Evolutionary conservation across 1,284 basidiomycete species (phyloP).

Genomic region (Irpex sp.): DNA sequence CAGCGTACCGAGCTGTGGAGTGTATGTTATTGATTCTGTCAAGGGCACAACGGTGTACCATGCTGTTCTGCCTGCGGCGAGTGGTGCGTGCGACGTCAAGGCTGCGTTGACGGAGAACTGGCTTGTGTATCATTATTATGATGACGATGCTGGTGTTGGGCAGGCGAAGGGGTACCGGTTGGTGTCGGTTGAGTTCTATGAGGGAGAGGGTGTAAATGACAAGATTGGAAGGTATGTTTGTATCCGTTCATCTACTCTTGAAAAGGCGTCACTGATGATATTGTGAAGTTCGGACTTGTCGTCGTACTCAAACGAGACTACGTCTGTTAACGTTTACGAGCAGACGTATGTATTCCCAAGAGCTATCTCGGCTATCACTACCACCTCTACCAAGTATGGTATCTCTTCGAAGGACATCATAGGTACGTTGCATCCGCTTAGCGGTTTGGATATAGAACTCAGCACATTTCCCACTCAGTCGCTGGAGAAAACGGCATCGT

Average conservation of each 20-base stretch:
- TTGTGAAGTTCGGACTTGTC: slow-evolving; percentile 65
- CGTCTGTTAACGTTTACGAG: slow-evolving; percentile 56
- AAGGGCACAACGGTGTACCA: slow-evolving; percentile 79
- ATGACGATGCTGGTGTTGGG: slow-evolving; percentile 48
- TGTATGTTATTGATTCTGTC: slow-evolving; percentile 77
- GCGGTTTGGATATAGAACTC: neutral
- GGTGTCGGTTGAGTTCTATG: slow-evolving; percentile 86
- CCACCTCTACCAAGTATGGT: slow-evolving; percentile 84
- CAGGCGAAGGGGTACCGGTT: slow-evolving; percentile 67
- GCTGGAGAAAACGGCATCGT: slow-evolving; percentile 77
- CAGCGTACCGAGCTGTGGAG: slow-evolving; percentile 41
- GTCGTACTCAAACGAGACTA: slow-evolving; percentile 54
- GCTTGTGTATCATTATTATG: slow-evolving; percentile 86
- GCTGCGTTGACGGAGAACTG: slow-evolving; percentile 86
- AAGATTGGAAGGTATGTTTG: slow-evolving; percentile 65
- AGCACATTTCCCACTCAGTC: slow-evolving; percentile 42
- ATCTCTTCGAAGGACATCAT: slow-evolving; percentile 87
- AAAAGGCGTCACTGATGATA: slow-evolving; percentile 7
- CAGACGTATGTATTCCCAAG: slow-evolving; percentile 74
- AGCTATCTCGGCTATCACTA: slow-evolving; percentile 64
- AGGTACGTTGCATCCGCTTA: slow-evolving; percentile 40
- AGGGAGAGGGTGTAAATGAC: slow-evolving; percentile 61
- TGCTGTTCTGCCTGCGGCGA: slow-evolving; percentile 44
- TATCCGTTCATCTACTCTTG: slow-evolving; percentile 6
- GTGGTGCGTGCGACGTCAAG: slow-evolving; percentile 59